Conservation (phyloP, 2,329 filamentous ascomycete genomes). For the Lasiodiplodia citricola region DNA sequence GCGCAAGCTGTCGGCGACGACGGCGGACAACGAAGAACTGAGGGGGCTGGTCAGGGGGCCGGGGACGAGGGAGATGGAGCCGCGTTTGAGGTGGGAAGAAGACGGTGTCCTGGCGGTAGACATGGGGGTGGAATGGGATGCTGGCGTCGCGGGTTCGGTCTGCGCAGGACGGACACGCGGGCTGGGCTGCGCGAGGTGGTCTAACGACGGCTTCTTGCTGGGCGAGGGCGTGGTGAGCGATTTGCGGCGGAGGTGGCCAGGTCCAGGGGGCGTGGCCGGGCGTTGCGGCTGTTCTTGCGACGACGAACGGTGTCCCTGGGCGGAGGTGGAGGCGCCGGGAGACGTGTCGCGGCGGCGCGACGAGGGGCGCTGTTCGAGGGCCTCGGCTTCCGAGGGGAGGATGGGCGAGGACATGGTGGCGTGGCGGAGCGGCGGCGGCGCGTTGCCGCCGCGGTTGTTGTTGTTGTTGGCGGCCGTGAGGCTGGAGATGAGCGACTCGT, state of each 20-base stretch:
- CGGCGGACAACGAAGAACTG: constrained; percentile 64
- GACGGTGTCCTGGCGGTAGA: constrained; percentile 26
- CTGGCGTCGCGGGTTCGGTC: constrained; percentile 8
- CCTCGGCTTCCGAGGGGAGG: constrained; percentile 30
- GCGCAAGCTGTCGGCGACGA: constrained; percentile 69
- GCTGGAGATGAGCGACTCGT: constrained; percentile 9
- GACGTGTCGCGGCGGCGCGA: constrained; percentile 9
- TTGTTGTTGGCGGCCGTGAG: background rate
- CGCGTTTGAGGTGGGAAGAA: constrained; percentile 39
- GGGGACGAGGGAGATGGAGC: constrained; percentile 29
- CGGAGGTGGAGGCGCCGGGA: background rate
- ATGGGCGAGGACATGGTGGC: constrained; percentile 38
- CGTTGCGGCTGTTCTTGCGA: background rate
- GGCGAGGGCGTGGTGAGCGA: constrained; percentile 10
- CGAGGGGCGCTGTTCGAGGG: constrained; percentile 11
- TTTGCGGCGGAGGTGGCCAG: constrained; percentile 6
- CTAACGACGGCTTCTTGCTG: background rate
- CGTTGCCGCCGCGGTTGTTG: constrained; percentile 11
- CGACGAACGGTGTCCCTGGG: background rate
- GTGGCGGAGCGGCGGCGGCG: constrained; percentile 35
- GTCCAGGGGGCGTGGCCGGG: constrained; percentile 1
- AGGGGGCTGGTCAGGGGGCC: constrained; percentile 65
- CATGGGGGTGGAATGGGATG: background rate
- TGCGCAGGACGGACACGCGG: background rate
- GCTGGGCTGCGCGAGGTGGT: background rate